phyloP scores from a whole-genome alignment of 2,329 filamentous ascomycete species.

The Colletotrichum sp. region DNA sequence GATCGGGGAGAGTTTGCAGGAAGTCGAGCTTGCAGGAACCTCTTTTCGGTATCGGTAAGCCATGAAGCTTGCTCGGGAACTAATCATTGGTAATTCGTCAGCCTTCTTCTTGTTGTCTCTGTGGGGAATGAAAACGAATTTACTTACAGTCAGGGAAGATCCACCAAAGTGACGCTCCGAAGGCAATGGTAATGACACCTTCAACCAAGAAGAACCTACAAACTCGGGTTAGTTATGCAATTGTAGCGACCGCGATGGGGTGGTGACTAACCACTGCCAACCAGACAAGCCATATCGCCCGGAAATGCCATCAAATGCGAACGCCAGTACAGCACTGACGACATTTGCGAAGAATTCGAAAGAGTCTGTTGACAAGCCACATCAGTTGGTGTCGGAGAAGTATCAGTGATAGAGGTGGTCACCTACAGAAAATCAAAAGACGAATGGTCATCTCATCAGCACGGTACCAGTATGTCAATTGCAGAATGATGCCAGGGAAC shows the following conservation, averaged over 20 bases:
- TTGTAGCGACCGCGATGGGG: neutral
- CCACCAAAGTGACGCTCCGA: neutral
- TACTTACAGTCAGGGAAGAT: neutral
- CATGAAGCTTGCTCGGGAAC: neutral
- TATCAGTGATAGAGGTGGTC: neutral
- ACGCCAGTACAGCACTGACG: conserved; percentile 46
- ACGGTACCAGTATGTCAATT: conserved; percentile 52
- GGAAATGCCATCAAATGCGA: conserved; percentile 43
- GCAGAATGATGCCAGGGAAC: conserved; percentile 46
- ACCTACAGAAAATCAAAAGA: conserved; percentile 48
- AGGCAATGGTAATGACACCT: neutral
- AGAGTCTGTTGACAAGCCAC: neutral
- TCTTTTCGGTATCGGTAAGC: neutral
- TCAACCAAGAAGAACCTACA: neutral
- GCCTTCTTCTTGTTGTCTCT: neutral
- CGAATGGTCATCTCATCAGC: conserved; percentile 51
- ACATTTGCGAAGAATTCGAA: conserved; percentile 43
- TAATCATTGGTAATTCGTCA: neutral
- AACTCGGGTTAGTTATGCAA: neutral
- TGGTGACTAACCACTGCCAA: conserved; percentile 22
- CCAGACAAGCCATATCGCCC: conserved; percentile 37
- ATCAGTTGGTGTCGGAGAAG: neutral
- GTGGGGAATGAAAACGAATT: rapidly evolving
- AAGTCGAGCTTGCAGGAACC: neutral
- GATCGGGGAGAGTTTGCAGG: neutral